A percentile compares a stretch with the other conserved stretches of the same genome.
Conservation (phyloP, 805 yeast species). For the Scheffersomyces amazonensis region DNA sequence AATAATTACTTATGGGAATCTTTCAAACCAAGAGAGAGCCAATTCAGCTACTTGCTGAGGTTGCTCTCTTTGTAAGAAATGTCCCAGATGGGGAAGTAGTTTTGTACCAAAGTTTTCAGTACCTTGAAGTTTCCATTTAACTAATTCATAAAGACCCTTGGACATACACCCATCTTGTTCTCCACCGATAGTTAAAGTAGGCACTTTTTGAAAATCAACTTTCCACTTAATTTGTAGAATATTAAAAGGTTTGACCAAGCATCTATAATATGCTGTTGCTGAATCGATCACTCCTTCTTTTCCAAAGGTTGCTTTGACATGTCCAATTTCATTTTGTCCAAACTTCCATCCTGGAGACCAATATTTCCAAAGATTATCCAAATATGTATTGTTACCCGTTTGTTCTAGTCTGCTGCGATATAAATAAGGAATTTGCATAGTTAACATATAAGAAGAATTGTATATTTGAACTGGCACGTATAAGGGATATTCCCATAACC, state of each 20-base stretch:
- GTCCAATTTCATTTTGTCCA: slow-evolving; percentile 18
- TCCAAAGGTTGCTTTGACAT: slow-evolving; percentile 25
- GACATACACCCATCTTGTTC: slow-evolving; percentile 40
- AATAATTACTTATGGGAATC: no score
- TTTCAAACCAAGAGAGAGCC: slow-evolving; percentile 26
- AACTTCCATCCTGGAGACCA: slow-evolving; percentile 42
- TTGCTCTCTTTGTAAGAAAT: slow-evolving; percentile 39
- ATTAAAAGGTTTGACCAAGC: slow-evolving; percentile 19
- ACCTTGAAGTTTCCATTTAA: slow-evolving; percentile 14
- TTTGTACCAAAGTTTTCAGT: slow-evolving; percentile 20
- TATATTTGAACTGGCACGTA: slow-evolving; percentile 33
- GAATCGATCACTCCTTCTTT: slow-evolving; percentile 25
- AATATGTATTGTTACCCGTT: slow-evolving; percentile 15
- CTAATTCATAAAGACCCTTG: slow-evolving; percentile 21
- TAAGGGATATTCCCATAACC: slow-evolving; percentile 24
- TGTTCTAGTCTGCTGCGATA: slow-evolving; percentile 17
- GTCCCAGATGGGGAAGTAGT: slow-evolving; percentile 28
- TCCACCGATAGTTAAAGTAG: slow-evolving; percentile 35
- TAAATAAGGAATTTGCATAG: slow-evolving; percentile 29
- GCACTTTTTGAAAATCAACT: slow-evolving; percentile 34
- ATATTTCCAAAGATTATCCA: slow-evolving; percentile 29
- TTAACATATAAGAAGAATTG: slow-evolving; percentile 31
- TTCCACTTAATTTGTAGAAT: slow-evolving; percentile 16
- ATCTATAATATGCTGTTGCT: slow-evolving; percentile 39
- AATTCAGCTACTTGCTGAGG: slow-evolving; percentile 25